Conservation (phyloP, 441 rosid genomes). For the Erysimum cheiri region DNA sequence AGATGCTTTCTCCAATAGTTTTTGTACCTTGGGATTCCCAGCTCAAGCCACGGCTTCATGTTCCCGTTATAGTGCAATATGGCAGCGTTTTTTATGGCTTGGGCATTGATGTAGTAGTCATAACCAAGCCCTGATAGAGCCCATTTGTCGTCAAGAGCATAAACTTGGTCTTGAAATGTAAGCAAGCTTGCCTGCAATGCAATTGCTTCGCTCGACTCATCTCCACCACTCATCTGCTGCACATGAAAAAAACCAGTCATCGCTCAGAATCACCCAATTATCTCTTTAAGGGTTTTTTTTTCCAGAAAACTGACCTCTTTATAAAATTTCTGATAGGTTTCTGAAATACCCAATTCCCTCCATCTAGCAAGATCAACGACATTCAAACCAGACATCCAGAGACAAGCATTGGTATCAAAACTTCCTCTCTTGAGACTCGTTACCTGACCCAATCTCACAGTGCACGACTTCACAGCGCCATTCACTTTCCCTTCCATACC, state of each 20-base stretch:
- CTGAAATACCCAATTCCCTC: slow-evolving; percentile 79
- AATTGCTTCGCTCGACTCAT: slow-evolving; percentile 52
- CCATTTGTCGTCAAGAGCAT: slow-evolving; percentile 67
- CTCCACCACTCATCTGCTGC: slow-evolving; percentile 54
- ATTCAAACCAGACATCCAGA: slow-evolving; percentile 98
- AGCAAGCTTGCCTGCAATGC: slow-evolving; percentile 75
- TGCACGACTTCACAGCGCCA: slow-evolving; percentile 77
- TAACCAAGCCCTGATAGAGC: slow-evolving; percentile 82
- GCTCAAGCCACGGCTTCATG: slow-evolving; percentile 98
- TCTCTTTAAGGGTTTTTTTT: not conserved
- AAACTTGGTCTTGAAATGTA: slow-evolving; percentile 71
- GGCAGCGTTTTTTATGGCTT: slow-evolving; percentile 62
- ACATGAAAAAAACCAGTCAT: slow-evolving; percentile 8
- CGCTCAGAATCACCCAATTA: slow-evolving; percentile 21
- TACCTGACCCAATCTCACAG: slow-evolving; percentile 74
- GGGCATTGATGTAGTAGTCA: slow-evolving; percentile 53
- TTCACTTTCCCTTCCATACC: slow-evolving; percentile 86
- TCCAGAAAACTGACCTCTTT: slow-evolving; percentile 63
- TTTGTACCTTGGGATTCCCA: slow-evolving; percentile 87
- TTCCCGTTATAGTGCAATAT: slow-evolving; percentile 90
- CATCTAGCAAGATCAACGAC: slow-evolving; percentile 81
- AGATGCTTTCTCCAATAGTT: slow-evolving; percentile 79
- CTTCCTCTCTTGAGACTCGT: slow-evolving; percentile 54
- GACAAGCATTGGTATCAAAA: slow-evolving; percentile 60
- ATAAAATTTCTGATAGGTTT: slow-evolving; percentile 62